Conservation (phyloP, 2,329 filamentous ascomycete species). For the Parascedosporium putredinis region DNA sequence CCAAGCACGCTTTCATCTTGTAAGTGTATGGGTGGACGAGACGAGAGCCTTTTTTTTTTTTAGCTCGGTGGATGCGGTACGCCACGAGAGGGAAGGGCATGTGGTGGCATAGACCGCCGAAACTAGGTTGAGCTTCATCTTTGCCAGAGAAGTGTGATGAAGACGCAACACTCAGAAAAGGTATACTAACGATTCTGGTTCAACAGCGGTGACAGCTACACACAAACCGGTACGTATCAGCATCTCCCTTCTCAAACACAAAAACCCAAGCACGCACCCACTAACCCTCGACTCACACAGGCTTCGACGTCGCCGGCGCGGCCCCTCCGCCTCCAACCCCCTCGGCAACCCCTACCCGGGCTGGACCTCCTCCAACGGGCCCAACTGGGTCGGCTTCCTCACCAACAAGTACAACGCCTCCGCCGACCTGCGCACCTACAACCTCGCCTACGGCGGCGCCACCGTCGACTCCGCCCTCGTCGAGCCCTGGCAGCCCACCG, state of each 20-base stretch:
- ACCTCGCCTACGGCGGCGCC: conserved; percentile 44
- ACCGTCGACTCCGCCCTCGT: conserved; percentile 42
- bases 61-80: too few relatives aligned
- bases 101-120: too few relatives aligned
- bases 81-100: too few relatives aligned
- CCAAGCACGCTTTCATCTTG: conserved; percentile 10
- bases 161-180: neutral
- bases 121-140: too few relatives aligned
- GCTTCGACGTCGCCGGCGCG: conserved; percentile 40
- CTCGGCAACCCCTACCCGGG: conserved; percentile 52
- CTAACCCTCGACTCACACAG: conserved; percentile 17
- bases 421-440: conserved; percentile 33
- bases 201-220: conserved; percentile 24
- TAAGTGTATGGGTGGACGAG: neutral
- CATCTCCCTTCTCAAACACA: neutral
- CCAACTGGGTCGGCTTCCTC: conserved; percentile 42
- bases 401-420: conserved; percentile 36
- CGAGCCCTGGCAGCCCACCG: conserved; percentile 34
- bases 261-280: neutral
- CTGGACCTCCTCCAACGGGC: conserved; percentile 36
- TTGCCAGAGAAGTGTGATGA: neutral
- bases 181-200: neutral
- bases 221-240: conserved; percentile 16
- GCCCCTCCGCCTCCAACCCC: conserved; percentile 42
- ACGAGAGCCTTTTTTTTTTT: too few relatives aligned